phyloP scores from a whole-genome alignment of 768 basidiomycete genomes.

The Tulasnella sp. region DNA sequence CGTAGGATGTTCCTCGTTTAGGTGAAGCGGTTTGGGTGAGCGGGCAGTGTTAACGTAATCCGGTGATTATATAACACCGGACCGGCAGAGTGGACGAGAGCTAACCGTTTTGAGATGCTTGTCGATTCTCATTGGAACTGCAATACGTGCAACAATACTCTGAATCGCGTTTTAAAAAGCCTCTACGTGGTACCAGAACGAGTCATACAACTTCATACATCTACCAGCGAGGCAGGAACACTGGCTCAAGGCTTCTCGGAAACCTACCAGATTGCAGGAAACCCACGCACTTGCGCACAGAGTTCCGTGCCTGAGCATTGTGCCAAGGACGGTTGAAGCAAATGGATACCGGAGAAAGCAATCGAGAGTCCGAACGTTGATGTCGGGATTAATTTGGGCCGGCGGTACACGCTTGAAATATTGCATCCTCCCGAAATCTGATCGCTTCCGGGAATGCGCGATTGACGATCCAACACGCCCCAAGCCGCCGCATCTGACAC shows the following conservation, averaged over 20 bases:
- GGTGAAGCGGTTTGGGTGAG: background rate
- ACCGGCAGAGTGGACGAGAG: background rate
- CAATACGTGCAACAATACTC: background rate
- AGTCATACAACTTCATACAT: no score
- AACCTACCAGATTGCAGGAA: no score
- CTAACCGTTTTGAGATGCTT: background rate
- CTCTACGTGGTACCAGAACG: no score
- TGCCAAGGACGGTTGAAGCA: no score
- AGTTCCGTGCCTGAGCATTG: no score
- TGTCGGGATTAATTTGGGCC: background rate
- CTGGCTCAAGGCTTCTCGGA: no score
- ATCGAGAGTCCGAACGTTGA: no score
- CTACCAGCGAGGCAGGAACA: no score
- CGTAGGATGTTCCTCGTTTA: background rate
- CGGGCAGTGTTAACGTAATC: background rate
- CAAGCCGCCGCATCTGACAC: background rate
- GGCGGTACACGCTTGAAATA: background rate
- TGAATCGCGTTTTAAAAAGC: no score
- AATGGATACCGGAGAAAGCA: background rate
- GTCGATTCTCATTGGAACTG: background rate
- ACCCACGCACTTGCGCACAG: no score
- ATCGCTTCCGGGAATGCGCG: background rate
- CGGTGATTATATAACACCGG: background rate
- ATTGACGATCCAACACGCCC: background rate
- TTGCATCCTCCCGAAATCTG: background rate